Evolutionary conservation across 768 basidiomycete species (phyloP).

Genomic region (Lactifluus subvellereus): DNA sequence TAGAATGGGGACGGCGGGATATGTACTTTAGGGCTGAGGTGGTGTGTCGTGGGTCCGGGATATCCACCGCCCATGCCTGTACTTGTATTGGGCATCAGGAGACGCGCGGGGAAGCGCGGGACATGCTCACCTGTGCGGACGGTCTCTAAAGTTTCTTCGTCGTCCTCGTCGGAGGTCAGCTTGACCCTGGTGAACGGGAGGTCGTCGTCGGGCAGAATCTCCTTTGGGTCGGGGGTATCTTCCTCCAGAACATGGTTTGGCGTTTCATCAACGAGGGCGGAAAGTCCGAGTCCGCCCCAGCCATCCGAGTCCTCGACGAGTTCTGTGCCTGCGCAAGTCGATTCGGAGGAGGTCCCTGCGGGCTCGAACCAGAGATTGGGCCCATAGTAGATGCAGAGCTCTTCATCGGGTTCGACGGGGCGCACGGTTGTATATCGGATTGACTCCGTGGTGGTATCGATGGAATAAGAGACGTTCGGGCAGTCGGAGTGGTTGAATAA

Average conservation of each 20-base stretch:
- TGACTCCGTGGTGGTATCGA: slow-evolving; percentile 48
- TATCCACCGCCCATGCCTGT: slow-evolving; percentile 72
- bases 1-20: background rate
- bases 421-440: slow-evolving; percentile 59
- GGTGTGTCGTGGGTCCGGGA: slow-evolving; percentile 55
- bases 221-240: slow-evolving; percentile 37
- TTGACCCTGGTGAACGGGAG: slow-evolving; percentile 65
- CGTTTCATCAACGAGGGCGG: slow-evolving; percentile 25
- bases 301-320: slow-evolving; percentile 34
- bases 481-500: slow-evolving; percentile 70
- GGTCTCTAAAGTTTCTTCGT: slow-evolving; percentile 54
- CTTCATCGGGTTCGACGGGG: slow-evolving; percentile 52
- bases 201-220: slow-evolving; percentile 48
- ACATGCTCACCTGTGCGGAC: slow-evolving; percentile 48
- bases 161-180: slow-evolving; percentile 47
- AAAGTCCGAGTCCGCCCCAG: slow-evolving; percentile 45
- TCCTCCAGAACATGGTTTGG: slow-evolving; percentile 15
- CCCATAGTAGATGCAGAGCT: slow-evolving; percentile 76
- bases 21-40: slow-evolving; percentile 57
- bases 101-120: background rate
- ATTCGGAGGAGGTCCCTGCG: slow-evolving; percentile 26
- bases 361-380: slow-evolving; percentile 61
- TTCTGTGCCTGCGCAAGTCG: background rate
- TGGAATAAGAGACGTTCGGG: slow-evolving; percentile 65
- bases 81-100: slow-evolving; percentile 36